Percentiles rank a stretch among this genome's conserved stretches.
These are phyloP conservation scores for Linum usitatissimum DNA, from an alignment of 345 rosid genomes.

Conservation along the genomic window DNA sequence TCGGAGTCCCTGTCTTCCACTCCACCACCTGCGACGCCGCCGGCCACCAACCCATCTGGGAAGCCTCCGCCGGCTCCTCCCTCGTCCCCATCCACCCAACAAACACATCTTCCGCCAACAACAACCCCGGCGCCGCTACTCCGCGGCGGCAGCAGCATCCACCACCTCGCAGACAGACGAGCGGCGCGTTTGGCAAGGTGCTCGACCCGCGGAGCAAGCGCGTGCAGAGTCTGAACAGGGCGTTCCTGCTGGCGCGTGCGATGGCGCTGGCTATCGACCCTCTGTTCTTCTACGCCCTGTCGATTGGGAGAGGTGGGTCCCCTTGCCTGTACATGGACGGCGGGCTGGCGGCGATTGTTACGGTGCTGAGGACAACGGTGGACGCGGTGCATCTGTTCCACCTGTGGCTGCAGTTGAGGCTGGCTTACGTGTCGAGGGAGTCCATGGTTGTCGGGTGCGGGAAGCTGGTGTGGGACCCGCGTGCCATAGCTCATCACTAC, in stretches of 20 bases:
- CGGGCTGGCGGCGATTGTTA: constrained; percentile 27
- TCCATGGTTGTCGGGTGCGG: constrained; percentile 55
- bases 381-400: constrained; percentile 39
- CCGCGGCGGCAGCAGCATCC: background rate
- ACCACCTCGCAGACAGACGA: background rate
- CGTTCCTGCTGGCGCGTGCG: constrained; percentile 39
- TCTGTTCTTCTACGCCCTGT: constrained; percentile 42
- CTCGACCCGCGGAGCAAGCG: constrained; percentile 54
- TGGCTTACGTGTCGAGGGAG: constrained; percentile 52
- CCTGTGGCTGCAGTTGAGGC: constrained; percentile 50
- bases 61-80: constrained; percentile 36
- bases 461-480: constrained; percentile 60
- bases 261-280: constrained; percentile 48
- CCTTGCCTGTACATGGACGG: constrained; percentile 48
- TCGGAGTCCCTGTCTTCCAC: constrained; percentile 34
- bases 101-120: background rate
- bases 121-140: no score
- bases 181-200: constrained; percentile 16
- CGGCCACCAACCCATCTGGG: constrained; percentile 30
- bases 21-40: constrained; percentile 28
- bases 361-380: constrained; percentile 33
- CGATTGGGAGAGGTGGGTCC: constrained; percentile 27
- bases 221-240: constrained; percentile 40
- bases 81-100: constrained; percentile 8
- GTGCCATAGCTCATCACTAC: constrained; percentile 43